A percentile compares a stretch with the other conserved stretches of the same genome.
These are phyloP conservation scores for Beauveria sp. DNA, from an alignment of 2,329 filamentous ascomycete genomes.

Conservation along the genomic window DNA sequence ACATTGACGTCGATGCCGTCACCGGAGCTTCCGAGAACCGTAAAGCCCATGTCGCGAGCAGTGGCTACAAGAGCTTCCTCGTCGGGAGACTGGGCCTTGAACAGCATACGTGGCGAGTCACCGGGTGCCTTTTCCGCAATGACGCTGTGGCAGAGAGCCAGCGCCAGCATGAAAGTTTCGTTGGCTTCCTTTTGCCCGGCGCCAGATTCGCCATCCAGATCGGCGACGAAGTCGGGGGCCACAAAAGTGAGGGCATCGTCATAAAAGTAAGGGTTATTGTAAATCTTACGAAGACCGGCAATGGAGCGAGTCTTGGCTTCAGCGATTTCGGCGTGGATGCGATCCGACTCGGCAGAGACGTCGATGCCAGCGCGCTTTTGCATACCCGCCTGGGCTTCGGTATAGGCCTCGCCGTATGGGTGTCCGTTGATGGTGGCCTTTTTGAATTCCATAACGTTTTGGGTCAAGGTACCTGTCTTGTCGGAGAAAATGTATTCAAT, in stretches of 20 bases:
- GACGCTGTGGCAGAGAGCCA: conserved; percentile 95
- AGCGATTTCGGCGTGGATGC: conserved; percentile 70
- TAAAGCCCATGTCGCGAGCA: conserved; percentile 91
- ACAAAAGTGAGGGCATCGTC: conserved; percentile 90
- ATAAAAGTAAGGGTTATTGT: conserved; percentile 85
- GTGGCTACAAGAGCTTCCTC: conserved; percentile 92
- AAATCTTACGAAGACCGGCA: conserved; percentile 61
- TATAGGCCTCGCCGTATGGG: conserved; percentile 94
- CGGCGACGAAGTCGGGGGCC: conserved; percentile 79
- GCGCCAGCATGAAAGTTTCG: conserved; percentile 85
- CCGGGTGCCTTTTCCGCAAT: conserved; percentile 84
- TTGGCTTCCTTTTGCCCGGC: conserved; percentile 69
- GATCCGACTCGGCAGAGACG: conserved; percentile 69
- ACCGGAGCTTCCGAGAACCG: conserved; percentile 70
- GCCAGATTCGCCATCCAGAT: conserved; percentile 71
- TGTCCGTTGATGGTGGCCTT: conserved; percentile 96
- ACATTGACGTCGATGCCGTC: conserved; percentile 82
- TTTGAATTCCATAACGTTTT: conserved; percentile 99
- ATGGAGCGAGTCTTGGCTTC: conserved; percentile 68
- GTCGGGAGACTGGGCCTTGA: conserved; percentile 95
- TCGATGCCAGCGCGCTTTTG: conserved; percentile 84
- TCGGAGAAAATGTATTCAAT: conserved; percentile 99
- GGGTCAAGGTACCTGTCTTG: conserved; percentile 92
- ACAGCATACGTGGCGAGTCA: conserved; percentile 84
- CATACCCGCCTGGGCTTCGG: conserved; percentile 93